phyloP scores from a whole-genome alignment of 371 early-diverging fungal species.

The Saksenaea vasiformis region DNA sequence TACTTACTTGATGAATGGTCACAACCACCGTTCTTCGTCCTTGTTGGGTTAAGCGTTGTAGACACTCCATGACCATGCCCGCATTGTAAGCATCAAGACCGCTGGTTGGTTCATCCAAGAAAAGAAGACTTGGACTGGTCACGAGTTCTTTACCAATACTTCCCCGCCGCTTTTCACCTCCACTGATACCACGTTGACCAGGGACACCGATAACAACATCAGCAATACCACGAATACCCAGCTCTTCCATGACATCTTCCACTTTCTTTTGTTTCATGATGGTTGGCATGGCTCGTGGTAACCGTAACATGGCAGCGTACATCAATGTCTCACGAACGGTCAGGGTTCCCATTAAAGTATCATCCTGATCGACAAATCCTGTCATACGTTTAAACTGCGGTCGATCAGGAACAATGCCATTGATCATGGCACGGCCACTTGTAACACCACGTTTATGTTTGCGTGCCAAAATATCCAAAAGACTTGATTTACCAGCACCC shows the following conservation, averaged over 20 bases:
- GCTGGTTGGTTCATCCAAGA: slow-evolving; percentile 89
- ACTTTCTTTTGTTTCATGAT: slow-evolving; percentile 59
- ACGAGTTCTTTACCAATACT: slow-evolving; percentile 91
- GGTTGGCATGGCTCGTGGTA: slow-evolving; percentile 64
- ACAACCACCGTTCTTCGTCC: slow-evolving; percentile 73
- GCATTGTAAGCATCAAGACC: slow-evolving; percentile 92
- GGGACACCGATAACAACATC: slow-evolving; percentile 67
- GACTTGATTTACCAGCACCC: slow-evolving; percentile 34
- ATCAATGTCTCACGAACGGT: slow-evolving; percentile 92
- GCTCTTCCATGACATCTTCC: slow-evolving; percentile 65
- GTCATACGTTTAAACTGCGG: slow-evolving; percentile 62
- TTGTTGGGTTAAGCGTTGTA: slow-evolving; percentile 64
- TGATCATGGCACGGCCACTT: slow-evolving; percentile 87
- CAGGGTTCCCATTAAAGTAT: slow-evolving; percentile 79
- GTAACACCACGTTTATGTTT: slow-evolving; percentile 81
- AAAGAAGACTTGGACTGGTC: slow-evolving; percentile 80
- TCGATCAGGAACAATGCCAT: slow-evolving; percentile 66
- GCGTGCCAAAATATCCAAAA: slow-evolving; percentile 87
- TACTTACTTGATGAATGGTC: slow-evolving; percentile 73
- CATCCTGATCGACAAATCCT: slow-evolving; percentile 95
- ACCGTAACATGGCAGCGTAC: slow-evolving; percentile 81
- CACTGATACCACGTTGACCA: slow-evolving; percentile 81
- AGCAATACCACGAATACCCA: slow-evolving; percentile 70
- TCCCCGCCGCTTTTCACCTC: slow-evolving; percentile 94
- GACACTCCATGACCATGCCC: slow-evolving; percentile 73